Base-by-base conservation (phyloP, 2,329 filamentous ascomycete species). In the Penicillium sp. region DNA sequence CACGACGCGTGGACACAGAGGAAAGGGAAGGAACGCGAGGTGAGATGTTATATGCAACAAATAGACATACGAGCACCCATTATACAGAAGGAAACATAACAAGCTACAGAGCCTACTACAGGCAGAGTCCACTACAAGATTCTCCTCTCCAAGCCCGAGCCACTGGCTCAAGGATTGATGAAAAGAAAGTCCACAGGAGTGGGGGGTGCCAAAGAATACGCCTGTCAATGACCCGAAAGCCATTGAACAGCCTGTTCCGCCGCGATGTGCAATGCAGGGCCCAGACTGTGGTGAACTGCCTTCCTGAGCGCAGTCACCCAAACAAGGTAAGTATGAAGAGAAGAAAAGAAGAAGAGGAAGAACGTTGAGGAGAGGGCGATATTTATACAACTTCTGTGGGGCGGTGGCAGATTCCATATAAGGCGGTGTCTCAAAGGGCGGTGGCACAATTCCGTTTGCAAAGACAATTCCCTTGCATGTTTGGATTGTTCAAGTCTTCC, bases 251-350 rank as follows among this genome's bases (percentile, higher is more conserved):
- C 71, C 62, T 69, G 77, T 71, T 76, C 75, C 78, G 66, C 79
- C 79, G 74, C 79, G 78, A 65, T 81, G 79, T 82, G 79, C 79
- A 81, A 82, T 81, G 79, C 76, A 81, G 79, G 78, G 74, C 74
- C 78, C 72, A 71, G 70, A 69, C 67, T 67, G 73, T 76, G 72
- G 73, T 72, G 64, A 65, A 66, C 68, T 72, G 70, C 69, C 69
- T 76, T 76, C 60, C 63, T 78, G 76, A 78, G 74, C 76, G 70
- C 73, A 66, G 70, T 66, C 70, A 74, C 74, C 72, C 71, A 75
- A 73, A 77, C 76, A 77, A 78, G 76, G 74, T 77, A 78, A 78
- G 75, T 78, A 78, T 78, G 75, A 78, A 75, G 75, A 77, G 72
- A 67, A 71, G 76, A 74, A 62, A 67, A 70, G 66, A 64, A 66